Evolutionary conservation across 2,329 filamentous ascomycete species (phyloP), one percentile per base, ranked within the genome.

Genomic region (Colletotrichum sp.): DNA sequence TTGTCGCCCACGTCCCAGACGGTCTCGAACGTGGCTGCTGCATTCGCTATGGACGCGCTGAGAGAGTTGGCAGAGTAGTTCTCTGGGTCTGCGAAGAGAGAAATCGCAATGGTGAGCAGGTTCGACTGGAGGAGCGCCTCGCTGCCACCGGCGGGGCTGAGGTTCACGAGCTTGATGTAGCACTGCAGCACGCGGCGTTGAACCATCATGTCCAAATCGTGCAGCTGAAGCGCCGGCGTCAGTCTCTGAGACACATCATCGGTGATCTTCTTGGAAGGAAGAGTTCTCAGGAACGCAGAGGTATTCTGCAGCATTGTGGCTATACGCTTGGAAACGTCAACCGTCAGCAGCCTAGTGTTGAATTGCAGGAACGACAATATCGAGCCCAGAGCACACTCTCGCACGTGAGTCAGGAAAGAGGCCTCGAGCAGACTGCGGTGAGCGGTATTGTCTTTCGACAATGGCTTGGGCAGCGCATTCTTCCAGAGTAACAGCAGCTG

Each of bases 1-100:
- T 99, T 99, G 83, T 99, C 97, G 10, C 93, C 94, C 8, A 98
- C 92, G 78, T 99, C 96, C 97, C 97, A 99, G 52, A 99, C 92
- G 1, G 93, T 96, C 80, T 99, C 97, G 81, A 99, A 98, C 4
- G 93, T 94, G 7, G 95, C 95, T 2, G 96, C 95, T 18, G 96
- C 95, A 79, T 94, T 97, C 21, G 96, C 96, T 81, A 99, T 98
- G 0, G 96, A 95, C 16, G 95, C 94, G 81, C 96, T 98, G 64
- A 99, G 84, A 3, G 96, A 96, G 80, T 92, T 96, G 18, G 95
- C 93, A 0, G 93, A 92, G 82, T 98, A 98, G 80, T 95, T 95
- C 74, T 98, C 95, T 0, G 96, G 96, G 80, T 99, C 96, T 1
- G 97, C 95, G 83, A 99, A 99, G 2, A 96, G 94, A 0, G 96